A percentile compares a stretch with the other conserved stretches of the same genome.
Evolutionary conservation across 2,329 filamentous ascomycete species (phyloP).

Genomic region (Tolypocladium inflatum): DNA sequence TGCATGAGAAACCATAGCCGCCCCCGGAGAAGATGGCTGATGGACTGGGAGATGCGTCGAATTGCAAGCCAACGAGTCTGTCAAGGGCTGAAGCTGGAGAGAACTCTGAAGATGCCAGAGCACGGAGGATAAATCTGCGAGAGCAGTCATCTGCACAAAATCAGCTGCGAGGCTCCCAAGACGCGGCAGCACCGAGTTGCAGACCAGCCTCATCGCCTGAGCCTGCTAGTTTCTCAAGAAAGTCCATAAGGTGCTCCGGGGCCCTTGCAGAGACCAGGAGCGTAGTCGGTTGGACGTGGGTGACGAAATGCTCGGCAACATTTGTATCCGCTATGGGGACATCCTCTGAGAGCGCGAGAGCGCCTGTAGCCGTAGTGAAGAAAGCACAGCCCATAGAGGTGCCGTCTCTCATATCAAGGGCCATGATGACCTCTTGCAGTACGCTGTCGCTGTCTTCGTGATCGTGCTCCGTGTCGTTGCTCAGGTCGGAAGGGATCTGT

Average conservation of each 20-base stretch:
- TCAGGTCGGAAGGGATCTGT: background rate
- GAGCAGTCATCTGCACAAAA: slow-evolving; percentile 1
- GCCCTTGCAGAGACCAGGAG: slow-evolving; percentile 42
- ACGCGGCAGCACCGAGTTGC: background rate
- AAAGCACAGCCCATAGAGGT: slow-evolving; percentile 75
- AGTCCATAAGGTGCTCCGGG: slow-evolving; percentile 26
- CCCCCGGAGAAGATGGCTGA: slow-evolving; percentile 11
- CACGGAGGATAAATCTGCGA: slow-evolving; percentile 41
- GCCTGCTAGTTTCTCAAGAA: slow-evolving; percentile 15
- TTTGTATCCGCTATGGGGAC: slow-evolving; percentile 59
- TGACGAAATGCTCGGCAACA: slow-evolving; percentile 51
- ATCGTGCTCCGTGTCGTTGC: background rate
- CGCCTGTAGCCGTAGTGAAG: slow-evolving; percentile 62
- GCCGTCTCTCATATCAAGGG: slow-evolving; percentile 63
- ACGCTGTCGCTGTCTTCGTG: background rate
- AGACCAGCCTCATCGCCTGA: background rate
- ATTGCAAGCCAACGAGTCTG: slow-evolving; percentile 44
- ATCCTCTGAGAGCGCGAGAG: slow-evolving; percentile 69
- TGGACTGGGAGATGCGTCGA: slow-evolving; percentile 5
- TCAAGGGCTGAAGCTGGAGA: slow-evolving; percentile 54
- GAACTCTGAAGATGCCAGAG: slow-evolving; percentile 65
- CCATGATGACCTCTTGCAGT: slow-evolving; percentile 60
- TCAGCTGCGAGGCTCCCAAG: background rate
- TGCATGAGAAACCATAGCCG: background rate
- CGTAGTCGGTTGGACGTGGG: slow-evolving; percentile 44